Conservation (phyloP, 352 stramenopile species). For the Pythium phragmitis region DNA sequence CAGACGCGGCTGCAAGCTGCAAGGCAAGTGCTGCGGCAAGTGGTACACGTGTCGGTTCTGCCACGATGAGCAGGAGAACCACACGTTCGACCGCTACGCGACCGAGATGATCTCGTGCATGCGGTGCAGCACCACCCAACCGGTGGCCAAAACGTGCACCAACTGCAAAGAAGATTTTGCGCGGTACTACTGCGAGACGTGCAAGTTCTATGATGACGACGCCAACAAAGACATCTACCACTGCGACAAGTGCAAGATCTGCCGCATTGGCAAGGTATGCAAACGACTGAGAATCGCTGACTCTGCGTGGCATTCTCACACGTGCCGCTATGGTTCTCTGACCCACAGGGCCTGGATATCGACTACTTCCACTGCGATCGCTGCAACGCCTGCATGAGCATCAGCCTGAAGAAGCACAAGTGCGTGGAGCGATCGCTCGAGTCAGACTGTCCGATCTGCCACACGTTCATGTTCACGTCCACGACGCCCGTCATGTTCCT, state of each 20-base stretch:
- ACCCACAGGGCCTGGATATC: conserved; percentile 86
- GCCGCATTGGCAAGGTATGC: conserved; percentile 86
- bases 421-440: conserved; percentile 95
- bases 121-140: conserved; percentile 82
- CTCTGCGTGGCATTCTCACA: neutral
- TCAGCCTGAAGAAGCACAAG: conserved; percentile 89
- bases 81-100: conserved; percentile 93
- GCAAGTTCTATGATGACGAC: conserved; percentile 95
- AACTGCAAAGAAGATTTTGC: conserved; percentile 87
- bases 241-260: conserved; percentile 98
- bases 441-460: conserved; percentile 95
- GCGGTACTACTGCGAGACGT: conserved; percentile 94
- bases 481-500: conserved; percentile 94
- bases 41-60: conserved; percentile 91
- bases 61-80: conserved; percentile 84
- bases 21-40: conserved; percentile 84
- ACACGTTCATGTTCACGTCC: conserved; percentile 95
- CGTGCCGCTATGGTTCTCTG: neutral
- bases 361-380: conserved; percentile 98
- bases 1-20: conserved; percentile 70
- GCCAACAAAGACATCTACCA: conserved; percentile 95
- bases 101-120: conserved; percentile 96
- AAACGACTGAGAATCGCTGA: neutral
- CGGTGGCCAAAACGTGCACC: conserved; percentile 52
- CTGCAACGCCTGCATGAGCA: conserved; percentile 97